These are phyloP conservation scores for Saccharomycopsis schoenii DNA, from an alignment of 805 yeast genomes.

Conservation along the genomic window DNA sequence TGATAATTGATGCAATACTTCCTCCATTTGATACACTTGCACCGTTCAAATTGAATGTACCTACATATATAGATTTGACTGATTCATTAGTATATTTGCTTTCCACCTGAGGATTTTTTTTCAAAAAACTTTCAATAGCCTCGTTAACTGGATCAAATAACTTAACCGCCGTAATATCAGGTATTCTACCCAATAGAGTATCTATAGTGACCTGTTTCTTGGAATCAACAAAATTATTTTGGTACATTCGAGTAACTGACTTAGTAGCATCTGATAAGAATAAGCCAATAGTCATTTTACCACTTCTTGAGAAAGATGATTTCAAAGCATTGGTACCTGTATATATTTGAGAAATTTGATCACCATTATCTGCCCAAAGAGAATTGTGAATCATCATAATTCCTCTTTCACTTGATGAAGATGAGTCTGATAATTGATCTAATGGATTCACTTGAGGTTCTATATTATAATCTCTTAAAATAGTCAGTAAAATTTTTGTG, in stretches of 20 bases:
- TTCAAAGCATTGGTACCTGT: slow-evolving; percentile 97
- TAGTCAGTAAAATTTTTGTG: slow-evolving; percentile 52
- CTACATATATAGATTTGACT: slow-evolving; percentile 58
- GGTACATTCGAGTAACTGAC: slow-evolving; percentile 89
- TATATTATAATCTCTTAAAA: slow-evolving; percentile 34
- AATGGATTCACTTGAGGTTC: slow-evolving; percentile 21
- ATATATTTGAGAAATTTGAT: slow-evolving; percentile 87
- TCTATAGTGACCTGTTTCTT: slow-evolving; percentile 87
- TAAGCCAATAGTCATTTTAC: slow-evolving; percentile 92
- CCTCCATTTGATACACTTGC: slow-evolving; percentile 26
- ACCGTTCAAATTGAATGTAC: slow-evolving; percentile 86
- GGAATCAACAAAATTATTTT: slow-evolving; percentile 90
- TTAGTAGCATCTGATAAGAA: slow-evolving; percentile 96
- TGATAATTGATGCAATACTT: slow-evolving; percentile 8
- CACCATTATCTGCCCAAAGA: slow-evolving; percentile 98
- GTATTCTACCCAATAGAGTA: slow-evolving; percentile 69
- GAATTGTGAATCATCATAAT: slow-evolving; percentile 68
- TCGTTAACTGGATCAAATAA: slow-evolving; percentile 87
- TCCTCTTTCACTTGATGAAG: slow-evolving; percentile 27
- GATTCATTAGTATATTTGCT: slow-evolving; percentile 49
- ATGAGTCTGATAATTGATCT: neutral
- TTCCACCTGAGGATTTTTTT: slow-evolving; percentile 26
- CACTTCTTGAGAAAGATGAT: slow-evolving; percentile 76
- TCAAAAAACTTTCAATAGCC: slow-evolving; percentile 58
- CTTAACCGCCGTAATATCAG: slow-evolving; percentile 57